Evolutionary conservation across 2,329 filamentous ascomycete species (phyloP).

Genomic region (Pseudogymnoascus sp.): DNA sequence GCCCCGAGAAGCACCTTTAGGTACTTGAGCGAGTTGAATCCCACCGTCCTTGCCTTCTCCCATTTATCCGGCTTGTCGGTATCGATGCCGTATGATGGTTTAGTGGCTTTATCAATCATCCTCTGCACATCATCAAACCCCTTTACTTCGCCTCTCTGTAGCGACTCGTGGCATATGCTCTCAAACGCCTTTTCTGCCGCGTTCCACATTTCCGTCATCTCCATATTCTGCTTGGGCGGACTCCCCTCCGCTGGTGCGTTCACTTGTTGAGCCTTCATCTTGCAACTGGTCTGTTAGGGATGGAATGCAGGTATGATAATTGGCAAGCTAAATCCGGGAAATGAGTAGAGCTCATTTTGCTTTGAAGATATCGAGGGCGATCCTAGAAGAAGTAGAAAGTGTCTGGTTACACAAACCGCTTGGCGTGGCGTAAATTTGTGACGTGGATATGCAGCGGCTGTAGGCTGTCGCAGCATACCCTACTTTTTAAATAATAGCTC

Average conservation of each 20-base stretch:
- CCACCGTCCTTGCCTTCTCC: slow-evolving; percentile 22
- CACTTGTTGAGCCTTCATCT: background rate
- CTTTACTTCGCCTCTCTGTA: slow-evolving; percentile 21
- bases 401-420: too few species aligned
- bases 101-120: slow-evolving; percentile 19
- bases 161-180: slow-evolving; percentile 21
- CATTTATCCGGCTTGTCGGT: slow-evolving; percentile 17
- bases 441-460: too few species aligned
- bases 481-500: too few species aligned
- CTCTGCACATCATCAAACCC: slow-evolving; percentile 21
- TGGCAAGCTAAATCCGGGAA: background rate
- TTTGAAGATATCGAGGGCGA: background rate
- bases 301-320: background rate
- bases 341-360: background rate
- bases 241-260: background rate
- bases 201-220: background rate
- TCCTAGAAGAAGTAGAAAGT: too few species aligned
- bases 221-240: background rate
- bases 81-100: slow-evolving; percentile 12
- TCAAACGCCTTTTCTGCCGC: slow-evolving; percentile 13
- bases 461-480: too few species aligned
- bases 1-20: slow-evolving; percentile 22
- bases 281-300: background rate
- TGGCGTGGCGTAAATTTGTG: too few species aligned
- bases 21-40: slow-evolving; percentile 23